Base-by-base conservation (phyloP, 176 grass and related monocot species). In the Aechmea fasciata region DNA sequence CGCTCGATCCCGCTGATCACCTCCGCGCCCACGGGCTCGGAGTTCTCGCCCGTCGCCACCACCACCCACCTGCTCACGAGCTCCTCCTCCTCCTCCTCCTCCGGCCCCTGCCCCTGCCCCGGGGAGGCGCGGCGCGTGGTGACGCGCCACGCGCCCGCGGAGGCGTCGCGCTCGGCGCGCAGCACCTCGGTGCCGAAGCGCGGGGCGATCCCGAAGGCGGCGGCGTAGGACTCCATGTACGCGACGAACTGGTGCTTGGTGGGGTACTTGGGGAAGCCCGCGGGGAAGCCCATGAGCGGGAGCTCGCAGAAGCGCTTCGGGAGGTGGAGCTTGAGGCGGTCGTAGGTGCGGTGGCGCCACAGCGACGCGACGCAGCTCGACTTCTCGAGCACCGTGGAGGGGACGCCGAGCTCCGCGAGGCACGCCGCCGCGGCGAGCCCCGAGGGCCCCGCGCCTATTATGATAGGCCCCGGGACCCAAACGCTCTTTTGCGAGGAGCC, bases 271-370 rank as follows among this genome's bases (percentile, higher is more conserved):
- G 94, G 94, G 70, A 84, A 90, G 0, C 52, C 77, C 5, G 68
- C 47, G 10, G 94, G 94, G 77, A 99, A 99, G 8, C 82, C 84
- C 29, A 90, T 76, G 49, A 86, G 64, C 0, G 94, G 94, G 33
- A 99, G 94, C 87, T 99, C 80, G 72, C 94, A 93, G 84, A 99
- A 99, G 71, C 78, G 78, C 77, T 84, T 92, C 22, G 94, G 94
- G 23, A 99, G 90, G 85, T 99, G 90, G 49, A 99, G 94, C 57
- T 83, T 84, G 55, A 99, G 89, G 8, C 94, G 82, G 77, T 99
- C 87, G 69, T 99, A 99, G 57, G 85, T 99, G 65, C 87, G 77
- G 64, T 93, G 84, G 51, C 84, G 89, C 94, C 94, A 99, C 28
- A 91, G 74, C 70, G 90, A 90, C 61, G 84, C 94, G 80, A 99